These are phyloP conservation scores for Aspergillus sparsus DNA, from an alignment of 495 filamentous ascomycete genomes.

Conservation along the genomic window DNA sequence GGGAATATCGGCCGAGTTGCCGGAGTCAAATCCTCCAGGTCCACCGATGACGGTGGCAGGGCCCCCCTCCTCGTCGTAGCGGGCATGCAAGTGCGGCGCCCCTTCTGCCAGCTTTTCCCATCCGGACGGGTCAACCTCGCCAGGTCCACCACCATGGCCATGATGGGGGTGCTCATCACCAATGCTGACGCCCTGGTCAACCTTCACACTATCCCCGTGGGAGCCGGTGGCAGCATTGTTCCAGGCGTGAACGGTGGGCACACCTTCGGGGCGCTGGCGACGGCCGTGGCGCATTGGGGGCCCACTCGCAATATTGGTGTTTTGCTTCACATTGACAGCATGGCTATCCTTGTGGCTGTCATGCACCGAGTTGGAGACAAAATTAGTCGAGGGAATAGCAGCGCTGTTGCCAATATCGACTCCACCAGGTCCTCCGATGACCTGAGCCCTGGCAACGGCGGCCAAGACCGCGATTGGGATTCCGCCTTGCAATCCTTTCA, in stretches of 20 bases:
- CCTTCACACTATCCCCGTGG: constrained; percentile 6
- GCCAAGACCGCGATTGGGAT: constrained; percentile 45
- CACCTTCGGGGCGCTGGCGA: no score
- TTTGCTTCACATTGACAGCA: constrained; percentile 8
- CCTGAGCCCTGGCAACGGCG: constrained; percentile 38
- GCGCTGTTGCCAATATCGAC: constrained; percentile 14
- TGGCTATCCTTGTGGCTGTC: constrained; percentile 11
- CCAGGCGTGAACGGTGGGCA: no score
- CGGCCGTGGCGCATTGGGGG: no score
- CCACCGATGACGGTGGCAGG: not conserved
- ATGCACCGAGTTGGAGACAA: not conserved
- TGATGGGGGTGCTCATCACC: not conserved
- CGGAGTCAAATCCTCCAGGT: constrained; percentile 17
- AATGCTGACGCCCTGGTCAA: not conserved
- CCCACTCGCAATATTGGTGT: not conserved
- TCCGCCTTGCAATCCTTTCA: constrained; percentile 45
- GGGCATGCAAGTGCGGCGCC: not conserved
- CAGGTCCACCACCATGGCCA: no score
- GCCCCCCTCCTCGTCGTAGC: not conserved
- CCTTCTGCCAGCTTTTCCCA: not conserved
- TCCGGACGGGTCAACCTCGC: no score
- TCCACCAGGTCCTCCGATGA: constrained; percentile 14
- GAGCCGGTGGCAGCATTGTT: no score
- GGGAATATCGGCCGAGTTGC: constrained; percentile 22
- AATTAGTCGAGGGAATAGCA: constrained; percentile 3